Conservation (phyloP, 108 stramenopile genomes). For the Cyclotella kingstonii region DNA sequence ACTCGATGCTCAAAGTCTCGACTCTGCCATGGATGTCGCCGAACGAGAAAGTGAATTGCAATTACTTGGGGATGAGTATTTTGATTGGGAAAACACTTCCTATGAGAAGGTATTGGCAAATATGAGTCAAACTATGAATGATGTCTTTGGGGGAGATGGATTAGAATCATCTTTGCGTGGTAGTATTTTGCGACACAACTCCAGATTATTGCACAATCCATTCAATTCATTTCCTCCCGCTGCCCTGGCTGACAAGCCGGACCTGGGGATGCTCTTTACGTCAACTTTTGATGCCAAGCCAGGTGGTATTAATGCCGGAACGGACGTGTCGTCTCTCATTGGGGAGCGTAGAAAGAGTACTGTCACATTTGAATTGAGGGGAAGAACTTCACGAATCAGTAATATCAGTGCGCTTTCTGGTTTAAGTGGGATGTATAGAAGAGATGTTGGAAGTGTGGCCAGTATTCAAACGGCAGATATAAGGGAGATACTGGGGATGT, state of each 20-base stretch:
- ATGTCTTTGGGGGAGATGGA: neutral
- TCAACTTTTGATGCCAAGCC: constrained; percentile 45
- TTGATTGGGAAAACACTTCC: constrained; percentile 11
- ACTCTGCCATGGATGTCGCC: constrained; percentile 41
- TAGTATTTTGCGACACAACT: constrained; percentile 26
- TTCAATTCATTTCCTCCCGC: constrained; percentile 6
- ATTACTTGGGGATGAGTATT: constrained; percentile 23
- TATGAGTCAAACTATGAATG: neutral
- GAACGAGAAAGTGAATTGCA: constrained; percentile 37
- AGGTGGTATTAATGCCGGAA: constrained; percentile 40
- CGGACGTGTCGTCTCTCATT: constrained; percentile 33
- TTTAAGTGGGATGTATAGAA: constrained; percentile 13
- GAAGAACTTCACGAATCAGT: constrained; percentile 22
- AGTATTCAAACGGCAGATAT: constrained; percentile 45
- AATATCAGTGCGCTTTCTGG: constrained; percentile 20
- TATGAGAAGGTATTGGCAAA: neutral
- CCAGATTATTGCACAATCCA: constrained; percentile 4
- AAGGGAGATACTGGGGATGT: constrained; percentile 32
- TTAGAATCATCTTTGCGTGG: constrained; percentile 2
- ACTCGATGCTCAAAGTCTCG: constrained; percentile 33
- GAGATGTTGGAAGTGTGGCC: constrained; percentile 21
- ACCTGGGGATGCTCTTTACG: constrained; percentile 45
- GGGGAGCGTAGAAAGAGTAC: constrained; percentile 31
- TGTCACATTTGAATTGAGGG: constrained; percentile 24
- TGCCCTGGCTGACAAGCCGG: constrained; percentile 6